phyloP scores from a whole-genome alignment of 2,329 filamentous ascomycete species.

The Phyllosticta citrichinensis region DNA sequence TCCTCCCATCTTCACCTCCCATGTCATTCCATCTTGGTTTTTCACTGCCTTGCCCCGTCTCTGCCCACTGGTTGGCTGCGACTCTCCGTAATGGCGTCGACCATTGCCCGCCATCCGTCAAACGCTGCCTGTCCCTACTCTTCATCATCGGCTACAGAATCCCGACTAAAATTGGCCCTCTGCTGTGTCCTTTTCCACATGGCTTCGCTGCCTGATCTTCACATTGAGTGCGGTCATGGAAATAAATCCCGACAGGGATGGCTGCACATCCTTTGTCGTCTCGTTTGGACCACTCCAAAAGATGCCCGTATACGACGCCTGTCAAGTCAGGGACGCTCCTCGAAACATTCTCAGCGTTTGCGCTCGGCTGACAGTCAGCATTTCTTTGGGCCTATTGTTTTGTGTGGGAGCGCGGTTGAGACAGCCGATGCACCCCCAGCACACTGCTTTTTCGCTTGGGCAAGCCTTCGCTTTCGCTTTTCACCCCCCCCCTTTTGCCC shows the following conservation, averaged over 20 bases:
- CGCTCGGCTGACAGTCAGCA: not conserved
- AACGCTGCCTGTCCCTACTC: not conserved
- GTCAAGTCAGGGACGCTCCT: not conserved
- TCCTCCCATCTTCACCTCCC: not conserved
- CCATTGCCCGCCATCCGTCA: not conserved
- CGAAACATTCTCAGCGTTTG: not conserved
- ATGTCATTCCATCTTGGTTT: not conserved
- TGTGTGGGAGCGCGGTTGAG: not conserved
- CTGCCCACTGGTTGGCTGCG: not conserved
- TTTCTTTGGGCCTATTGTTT: not conserved
- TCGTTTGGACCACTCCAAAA: too few species aligned
- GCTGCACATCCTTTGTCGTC: not conserved
- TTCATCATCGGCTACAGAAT: not conserved
- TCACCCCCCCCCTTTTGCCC: not conserved
- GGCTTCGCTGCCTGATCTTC: not conserved
- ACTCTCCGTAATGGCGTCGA: not conserved
- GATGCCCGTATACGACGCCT: not conserved
- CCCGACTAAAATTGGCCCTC: not conserved
- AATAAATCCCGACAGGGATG: not conserved
- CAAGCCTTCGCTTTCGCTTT: not conserved
- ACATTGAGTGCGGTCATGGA: not conserved
- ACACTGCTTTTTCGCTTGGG: not conserved
- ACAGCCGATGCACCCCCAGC: not conserved
- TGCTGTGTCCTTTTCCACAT: not conserved
- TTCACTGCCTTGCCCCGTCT: not conserved